Percentiles rank a stretch among this genome's conserved stretches.
Conservation (phyloP, 2,329 filamentous ascomycete species). For the Ceratocystis alfenasii region DNA sequence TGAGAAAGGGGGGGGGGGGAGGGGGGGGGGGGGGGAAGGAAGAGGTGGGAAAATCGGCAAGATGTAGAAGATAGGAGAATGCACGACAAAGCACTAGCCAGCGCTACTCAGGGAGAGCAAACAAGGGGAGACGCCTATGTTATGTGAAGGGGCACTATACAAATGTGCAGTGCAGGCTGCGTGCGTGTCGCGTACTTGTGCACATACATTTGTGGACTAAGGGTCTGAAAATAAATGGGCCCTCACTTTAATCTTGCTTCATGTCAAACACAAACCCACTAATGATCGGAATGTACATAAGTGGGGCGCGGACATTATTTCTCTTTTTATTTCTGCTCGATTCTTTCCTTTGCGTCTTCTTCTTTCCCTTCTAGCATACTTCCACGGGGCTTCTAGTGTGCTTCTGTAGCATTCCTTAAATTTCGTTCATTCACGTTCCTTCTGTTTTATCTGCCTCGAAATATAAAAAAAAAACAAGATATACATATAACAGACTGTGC, state of each 20-base stretch:
- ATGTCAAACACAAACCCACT: neutral
- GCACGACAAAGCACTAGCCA: no score
- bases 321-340: neutral
- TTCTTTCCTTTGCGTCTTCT: neutral
- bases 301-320: neutral
- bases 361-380: neutral
- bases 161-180: no score
- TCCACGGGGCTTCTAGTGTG: constrained; percentile 1
- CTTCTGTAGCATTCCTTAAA: constrained; percentile 6
- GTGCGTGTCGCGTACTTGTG: no score
- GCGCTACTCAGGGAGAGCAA: no score
- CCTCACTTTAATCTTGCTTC: neutral
- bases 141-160: no score
- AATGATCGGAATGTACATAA: neutral
- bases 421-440: neutral
- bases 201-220: no score
- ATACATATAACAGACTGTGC: neutral
- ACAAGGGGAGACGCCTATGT: no score
- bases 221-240: neutral
- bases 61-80: no score
- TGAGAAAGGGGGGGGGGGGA: no score
- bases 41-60: no score
- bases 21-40: no score
- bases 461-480: no score
- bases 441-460: neutral